These are phyloP conservation scores for Kappamyces sp. DNA, from an alignment of 192 early-diverging fungal genomes.

Conservation along the genomic window DNA sequence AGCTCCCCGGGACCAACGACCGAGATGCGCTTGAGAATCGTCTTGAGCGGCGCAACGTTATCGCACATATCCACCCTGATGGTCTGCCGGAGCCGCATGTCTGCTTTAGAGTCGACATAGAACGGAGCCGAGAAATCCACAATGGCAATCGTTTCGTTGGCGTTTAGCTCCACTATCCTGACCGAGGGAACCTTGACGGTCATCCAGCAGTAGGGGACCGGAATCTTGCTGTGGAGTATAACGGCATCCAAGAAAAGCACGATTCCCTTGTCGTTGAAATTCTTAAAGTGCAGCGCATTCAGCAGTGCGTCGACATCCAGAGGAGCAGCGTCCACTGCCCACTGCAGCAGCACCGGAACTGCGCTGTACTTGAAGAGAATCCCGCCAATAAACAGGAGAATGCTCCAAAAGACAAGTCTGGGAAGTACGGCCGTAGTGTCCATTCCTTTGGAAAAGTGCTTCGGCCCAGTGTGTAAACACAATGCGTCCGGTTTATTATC, in stretches of 20 bases:
- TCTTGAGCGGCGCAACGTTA: background rate
- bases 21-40: background rate
- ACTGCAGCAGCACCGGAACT: no score
- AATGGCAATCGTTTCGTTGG: background rate
- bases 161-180: background rate
- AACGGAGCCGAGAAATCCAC: slow-evolving; percentile 1
- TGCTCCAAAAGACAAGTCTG: no score
- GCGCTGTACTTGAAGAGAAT: no score
- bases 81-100: slow-evolving; percentile 3
- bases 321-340: no score
- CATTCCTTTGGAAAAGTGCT: no score
- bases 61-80: slow-evolving; percentile 10
- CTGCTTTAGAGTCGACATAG: background rate
- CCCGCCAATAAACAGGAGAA: no score
- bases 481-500: no score
- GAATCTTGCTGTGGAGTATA: slow-evolving; percentile 11
- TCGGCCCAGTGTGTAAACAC: no score
- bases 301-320: no score
- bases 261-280: slow-evolving; percentile 11
- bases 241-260: background rate
- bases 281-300: no score
- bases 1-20: slow-evolving; percentile 2
- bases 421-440: no score
- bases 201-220: background rate
- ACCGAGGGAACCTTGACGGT: slow-evolving; percentile 9